Evolutionary conservation across 1,284 basidiomycete genomes (phyloP).

Genomic region (Erythrobasidium hasegawianum): DNA sequence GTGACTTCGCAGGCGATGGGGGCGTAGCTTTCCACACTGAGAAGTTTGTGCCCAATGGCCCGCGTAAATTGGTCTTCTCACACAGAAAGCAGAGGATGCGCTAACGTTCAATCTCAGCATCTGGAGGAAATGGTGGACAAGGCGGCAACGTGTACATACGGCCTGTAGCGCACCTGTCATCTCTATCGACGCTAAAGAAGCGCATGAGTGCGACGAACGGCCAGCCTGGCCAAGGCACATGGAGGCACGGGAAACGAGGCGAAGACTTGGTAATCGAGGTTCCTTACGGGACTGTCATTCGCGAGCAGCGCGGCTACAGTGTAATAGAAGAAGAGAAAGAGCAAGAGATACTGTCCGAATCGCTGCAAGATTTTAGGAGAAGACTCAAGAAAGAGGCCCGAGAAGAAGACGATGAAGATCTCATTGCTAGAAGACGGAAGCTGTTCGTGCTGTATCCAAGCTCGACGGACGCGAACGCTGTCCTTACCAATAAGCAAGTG

Average conservation of each 20-base stretch:
- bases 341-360: conserved; percentile 54
- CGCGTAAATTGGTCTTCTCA: conserved; percentile 75
- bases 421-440: conserved; percentile 36
- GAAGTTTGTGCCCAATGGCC: conserved; percentile 53
- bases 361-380: conserved; percentile 55
- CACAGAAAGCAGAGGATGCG: conserved; percentile 45
- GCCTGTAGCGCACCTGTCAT: conserved; percentile 69
- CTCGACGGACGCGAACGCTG: conserved; percentile 38
- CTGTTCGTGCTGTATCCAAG: conserved; percentile 44
- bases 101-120: conserved; percentile 53
- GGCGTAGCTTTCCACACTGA: conserved; percentile 38
- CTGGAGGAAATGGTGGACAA: conserved; percentile 81
- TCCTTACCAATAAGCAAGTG: conserved; percentile 38
- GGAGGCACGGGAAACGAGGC: conserved; percentile 73
- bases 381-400: conserved; percentile 62
- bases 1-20: conserved; percentile 33
- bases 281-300: conserved; percentile 81
- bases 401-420: conserved; percentile 39
- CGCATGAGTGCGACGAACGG: conserved; percentile 67
- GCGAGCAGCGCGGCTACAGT: conserved; percentile 69
- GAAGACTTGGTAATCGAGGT: conserved; percentile 70
- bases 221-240: conserved; percentile 70
- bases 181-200: conserved; percentile 66
- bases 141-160: conserved; percentile 81
- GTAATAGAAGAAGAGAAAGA: conserved; percentile 52